Evolutionary conservation across 1,139 yeast species (phyloP), one percentile per base, ranked within the genome.

Genomic region (Kluyveromyces marxianus): DNA sequence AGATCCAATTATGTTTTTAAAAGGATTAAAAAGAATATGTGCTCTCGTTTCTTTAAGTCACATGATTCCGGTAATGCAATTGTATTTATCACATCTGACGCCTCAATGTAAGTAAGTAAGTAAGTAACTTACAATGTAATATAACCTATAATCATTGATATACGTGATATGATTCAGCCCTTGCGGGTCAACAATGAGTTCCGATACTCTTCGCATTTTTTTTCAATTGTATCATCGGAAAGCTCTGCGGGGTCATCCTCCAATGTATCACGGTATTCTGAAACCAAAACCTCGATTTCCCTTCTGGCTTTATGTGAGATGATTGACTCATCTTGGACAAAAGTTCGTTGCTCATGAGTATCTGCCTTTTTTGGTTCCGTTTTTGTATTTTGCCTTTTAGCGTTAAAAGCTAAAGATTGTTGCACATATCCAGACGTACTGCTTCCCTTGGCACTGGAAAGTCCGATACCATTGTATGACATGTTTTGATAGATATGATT

Each of bases 371-470:
- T 8, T 41, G 33, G 39, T 30, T 41, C 41, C 37, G 28, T 35
- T 45, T 29, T 7, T 10, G 14, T n/a, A 35, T 50, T 39, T 29
- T 42, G 49, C n/a, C 44, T 41, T 24, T 42, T 48, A 25, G 35
- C 28, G n/a, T 45, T 47, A 25, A 45, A 40, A 1, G 56, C 62
- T 31, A 56, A 43, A 4, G 63, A 58, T 37, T 49, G 48, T 45
- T 60, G 62, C 3, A 61, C 48, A 41, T 57, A 59, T 4, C 66
- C 66, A 0, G 65, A 60, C 1, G 66, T 61, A n/a, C 59, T 47
- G 4, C 63, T 57, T 3, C 66, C 66, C 44, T 61, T 61, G 3
- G 66, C 64, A 40, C 57, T 54, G 28, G 53, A 49, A 21, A 61
- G 43, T 2, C 66, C 66, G n/a, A 61, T 50, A 24, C 62, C 60